These are phyloP conservation scores for Canavalia gladiata DNA, from an alignment of 306 rosid genomes.

Conservation along the genomic window DNA sequence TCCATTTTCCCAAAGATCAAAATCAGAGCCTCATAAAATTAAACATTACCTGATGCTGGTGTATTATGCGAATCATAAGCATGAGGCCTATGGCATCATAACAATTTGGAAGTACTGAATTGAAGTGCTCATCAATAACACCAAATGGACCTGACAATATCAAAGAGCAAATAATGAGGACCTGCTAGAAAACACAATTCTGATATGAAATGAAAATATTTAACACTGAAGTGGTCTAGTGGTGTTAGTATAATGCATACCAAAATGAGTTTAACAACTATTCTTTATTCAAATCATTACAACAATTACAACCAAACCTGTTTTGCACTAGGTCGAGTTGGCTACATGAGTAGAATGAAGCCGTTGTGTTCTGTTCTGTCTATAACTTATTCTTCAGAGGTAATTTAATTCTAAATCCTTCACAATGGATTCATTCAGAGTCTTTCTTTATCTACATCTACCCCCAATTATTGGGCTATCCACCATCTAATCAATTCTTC, in stretches of 20 bases:
- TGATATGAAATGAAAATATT: slow-evolving; percentile 29
- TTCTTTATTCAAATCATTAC: slow-evolving; percentile 25
- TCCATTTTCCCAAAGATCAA: slow-evolving; percentile 28
- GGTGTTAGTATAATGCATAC: slow-evolving; percentile 28
- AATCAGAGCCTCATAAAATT: slow-evolving; percentile 19
- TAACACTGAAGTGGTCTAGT: neutral
- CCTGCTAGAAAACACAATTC: slow-evolving; percentile 18
- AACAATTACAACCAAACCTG: neutral
- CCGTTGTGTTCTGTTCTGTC: neutral
- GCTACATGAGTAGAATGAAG: neutral
- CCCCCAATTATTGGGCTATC: slow-evolving; percentile 7
- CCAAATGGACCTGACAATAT: slow-evolving; percentile 81
- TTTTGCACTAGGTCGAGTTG: neutral
- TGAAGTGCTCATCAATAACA: slow-evolving; percentile 89
- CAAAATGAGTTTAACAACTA: neutral
- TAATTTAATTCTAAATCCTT: neutral
- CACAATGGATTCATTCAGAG: neutral
- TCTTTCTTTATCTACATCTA: neutral
- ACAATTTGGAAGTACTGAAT: slow-evolving; percentile 80
- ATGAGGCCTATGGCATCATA: slow-evolving; percentile 92
- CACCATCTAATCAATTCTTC: neutral
- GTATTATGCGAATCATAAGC: slow-evolving; percentile 93
- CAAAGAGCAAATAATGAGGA: slow-evolving; percentile 38
- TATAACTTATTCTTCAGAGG: neutral
- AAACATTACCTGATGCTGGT: slow-evolving; percentile 81